A percentile compares a stretch with the other conserved stretches of the same genome.
phyloP scores from a whole-genome alignment of 2,329 filamentous ascomycete genomes.

The Rutstroemia sp. region DNA sequence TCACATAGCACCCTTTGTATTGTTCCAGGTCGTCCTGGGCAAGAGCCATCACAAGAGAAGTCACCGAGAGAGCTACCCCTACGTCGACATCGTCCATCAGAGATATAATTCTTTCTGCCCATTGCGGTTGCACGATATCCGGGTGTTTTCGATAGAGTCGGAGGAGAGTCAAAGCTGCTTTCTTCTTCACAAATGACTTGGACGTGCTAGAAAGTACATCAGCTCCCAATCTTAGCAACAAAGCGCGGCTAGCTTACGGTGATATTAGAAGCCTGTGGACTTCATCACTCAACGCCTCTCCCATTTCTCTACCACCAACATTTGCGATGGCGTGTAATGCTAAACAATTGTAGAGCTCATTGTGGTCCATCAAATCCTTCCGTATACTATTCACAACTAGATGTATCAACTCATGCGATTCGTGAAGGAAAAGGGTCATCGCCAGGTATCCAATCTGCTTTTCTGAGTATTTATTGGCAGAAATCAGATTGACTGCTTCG shows the following conservation, averaged over 20 bases:
- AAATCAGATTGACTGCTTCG: conserved; percentile 96
- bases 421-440: conserved; percentile 93
- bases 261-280: conserved; percentile 92
- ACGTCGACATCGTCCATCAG: conserved; percentile 95
- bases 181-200: conserved; percentile 98
- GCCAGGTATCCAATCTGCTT: conserved; percentile 99
- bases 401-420: conserved; percentile 92
- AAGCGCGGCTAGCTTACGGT: conserved; percentile 54
- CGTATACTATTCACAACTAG: conserved; percentile 97
- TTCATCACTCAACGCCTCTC: conserved; percentile 83
- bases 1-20: conserved; percentile 90
- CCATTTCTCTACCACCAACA: conserved; percentile 94
- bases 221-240: not conserved
- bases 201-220: conserved; percentile 49
- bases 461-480: conserved; percentile 93
- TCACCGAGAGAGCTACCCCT: conserved; percentile 90
- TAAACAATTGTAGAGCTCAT: conserved; percentile 95
- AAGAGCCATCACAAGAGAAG: conserved; percentile 88
- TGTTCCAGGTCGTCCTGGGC: conserved; percentile 91
- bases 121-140: conserved; percentile 89
- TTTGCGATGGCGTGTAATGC: conserved; percentile 97
- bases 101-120: conserved; percentile 97
- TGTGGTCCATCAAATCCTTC: conserved; percentile 89
- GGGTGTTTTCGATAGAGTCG: conserved; percentile 92
- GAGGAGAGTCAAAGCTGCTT: conserved; percentile 87